Evolutionary conservation across 2,329 filamentous ascomycete genomes (phyloP).

Genomic region (Fusarium odoratissimum): DNA sequence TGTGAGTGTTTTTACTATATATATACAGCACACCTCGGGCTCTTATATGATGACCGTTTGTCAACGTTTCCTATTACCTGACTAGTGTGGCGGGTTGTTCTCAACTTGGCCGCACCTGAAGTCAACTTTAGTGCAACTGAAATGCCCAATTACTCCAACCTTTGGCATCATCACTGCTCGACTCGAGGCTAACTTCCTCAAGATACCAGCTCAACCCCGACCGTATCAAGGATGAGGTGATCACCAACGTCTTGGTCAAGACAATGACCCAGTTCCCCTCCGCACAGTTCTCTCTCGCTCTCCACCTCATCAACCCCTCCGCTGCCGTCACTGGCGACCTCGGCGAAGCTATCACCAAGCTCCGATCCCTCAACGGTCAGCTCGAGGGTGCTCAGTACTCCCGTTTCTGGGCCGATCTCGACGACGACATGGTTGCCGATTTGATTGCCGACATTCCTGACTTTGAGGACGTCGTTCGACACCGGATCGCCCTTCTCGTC

Average conservation of each 20-base stretch:
- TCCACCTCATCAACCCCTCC: constrained; percentile 91
- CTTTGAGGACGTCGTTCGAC: constrained; percentile 93
- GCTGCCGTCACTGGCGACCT: constrained; percentile 75
- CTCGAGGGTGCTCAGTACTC: constrained; percentile 92
- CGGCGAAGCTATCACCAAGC: constrained; percentile 90
- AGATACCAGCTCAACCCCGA: constrained; percentile 99
- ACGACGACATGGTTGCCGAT: constrained; percentile 97
- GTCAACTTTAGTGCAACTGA: constrained; percentile 82
- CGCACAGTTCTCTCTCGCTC: constrained; percentile 91
- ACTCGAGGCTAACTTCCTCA: constrained; percentile 37
- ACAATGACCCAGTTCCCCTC: constrained; percentile 96
- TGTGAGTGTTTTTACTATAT: constrained; percentile 74
- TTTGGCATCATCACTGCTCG: background rate
- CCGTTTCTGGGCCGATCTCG: constrained; percentile 91
- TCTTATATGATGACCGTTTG: constrained; percentile 74
- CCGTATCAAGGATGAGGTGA: constrained; percentile 94
- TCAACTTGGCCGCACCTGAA: constrained; percentile 66
- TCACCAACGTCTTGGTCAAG: constrained; percentile 99
- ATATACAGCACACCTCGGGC: constrained; percentile 25
- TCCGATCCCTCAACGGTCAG: constrained; percentile 84
- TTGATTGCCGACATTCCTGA: constrained; percentile 92
- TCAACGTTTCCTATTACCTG: constrained; percentile 99
- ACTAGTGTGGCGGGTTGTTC: constrained; percentile 67
- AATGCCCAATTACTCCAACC: constrained; percentile 33
- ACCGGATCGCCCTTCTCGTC: constrained; percentile 89